Base-by-base conservation (phyloP, 169 alveolate species). In the Eimeria praecox region DNA sequence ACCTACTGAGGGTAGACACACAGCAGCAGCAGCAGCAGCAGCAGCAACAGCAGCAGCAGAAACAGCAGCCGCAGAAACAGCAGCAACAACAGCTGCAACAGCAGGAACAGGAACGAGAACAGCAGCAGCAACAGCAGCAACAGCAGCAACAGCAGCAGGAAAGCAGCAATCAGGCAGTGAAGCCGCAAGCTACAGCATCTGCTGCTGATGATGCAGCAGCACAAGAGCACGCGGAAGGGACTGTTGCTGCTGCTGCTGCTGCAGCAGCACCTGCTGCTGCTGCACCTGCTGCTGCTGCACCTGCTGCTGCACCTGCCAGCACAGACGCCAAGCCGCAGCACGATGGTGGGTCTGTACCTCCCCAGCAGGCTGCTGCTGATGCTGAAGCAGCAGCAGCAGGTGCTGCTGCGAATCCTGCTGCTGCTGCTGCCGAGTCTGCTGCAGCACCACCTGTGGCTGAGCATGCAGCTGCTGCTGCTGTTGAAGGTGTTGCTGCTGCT, bases 221-320 rank as follows among this genome's bases (percentile, higher is more conserved):
- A 42, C 46, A 33, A 30, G 86, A 75, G 14, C 54, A 10, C 12
- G 56, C 54, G 2, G 86, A 75, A 80, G 89, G 44, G 3, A 59
- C 62, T 42, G 40, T 66, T 80, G 89, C 69, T 46, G 89, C 89
- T 80, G 89, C 89, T 42, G 90, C 90, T 46, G 54, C 91, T 52
- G 91, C 56, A 16, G 88, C 88, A 27, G 82, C 82, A 35, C 52
- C 82, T 35, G 82, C 82, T 14, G 83, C 52, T 14, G 54, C 91
- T 52, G 91, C 56, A 16, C 22, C 88, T 78, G 88, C 88, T 78
- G 88, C 88, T 46, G 88, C 88, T 46, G 82, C 82, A 35, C 52
- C 82, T 35, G 82, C 82, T 14, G 83, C 52, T 14, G 52, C 35
- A 12, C 56, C 66, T 78, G 89, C 69, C n/a, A 52, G 42, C 66